Evolutionary conservation across 371 early-diverging fungal species (phyloP).

Genomic region (Circinella minor): DNA sequence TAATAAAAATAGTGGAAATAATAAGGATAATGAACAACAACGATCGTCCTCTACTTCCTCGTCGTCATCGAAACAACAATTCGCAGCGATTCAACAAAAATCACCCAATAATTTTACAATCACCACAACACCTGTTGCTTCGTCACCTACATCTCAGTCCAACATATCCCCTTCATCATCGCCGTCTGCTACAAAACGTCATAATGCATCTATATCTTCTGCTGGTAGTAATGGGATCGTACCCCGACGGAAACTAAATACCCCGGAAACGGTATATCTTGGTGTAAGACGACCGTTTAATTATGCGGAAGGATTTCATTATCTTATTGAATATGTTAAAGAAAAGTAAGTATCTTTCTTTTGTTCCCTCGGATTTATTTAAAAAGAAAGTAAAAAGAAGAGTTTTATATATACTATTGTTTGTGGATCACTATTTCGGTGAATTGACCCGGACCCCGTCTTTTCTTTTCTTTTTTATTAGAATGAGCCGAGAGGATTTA

Average conservation of each 20-base stretch:
- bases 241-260: conserved; percentile 16
- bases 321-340: conserved; percentile 76
- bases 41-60: neutral
- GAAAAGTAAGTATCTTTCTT: conserved; percentile 55
- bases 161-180: conserved; percentile 10
- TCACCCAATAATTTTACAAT: neutral
- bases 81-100: conserved; percentile 3
- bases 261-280: conserved; percentile 25
- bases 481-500: conserved; percentile 86
- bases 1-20: conserved; percentile 5
- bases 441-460: neutral
- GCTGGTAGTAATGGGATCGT: conserved; percentile 10
- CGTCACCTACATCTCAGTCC: neutral
- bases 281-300: conserved; percentile 66
- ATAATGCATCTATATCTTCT: conserved; percentile 10
- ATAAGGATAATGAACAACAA: conserved; percentile 8
- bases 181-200: conserved; percentile 2
- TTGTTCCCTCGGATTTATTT: neutral
- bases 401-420: too few species aligned
- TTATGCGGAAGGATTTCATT: conserved; percentile 91
- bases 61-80: conserved; percentile 8
- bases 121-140: conserved; percentile 10
- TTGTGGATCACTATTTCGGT: too few species aligned
- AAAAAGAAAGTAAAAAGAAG: too few species aligned
- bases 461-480: conserved; percentile 25